Base-by-base conservation (phyloP, 2,329 filamentous ascomycete genomes). In the Seiridium unicorne region DNA sequence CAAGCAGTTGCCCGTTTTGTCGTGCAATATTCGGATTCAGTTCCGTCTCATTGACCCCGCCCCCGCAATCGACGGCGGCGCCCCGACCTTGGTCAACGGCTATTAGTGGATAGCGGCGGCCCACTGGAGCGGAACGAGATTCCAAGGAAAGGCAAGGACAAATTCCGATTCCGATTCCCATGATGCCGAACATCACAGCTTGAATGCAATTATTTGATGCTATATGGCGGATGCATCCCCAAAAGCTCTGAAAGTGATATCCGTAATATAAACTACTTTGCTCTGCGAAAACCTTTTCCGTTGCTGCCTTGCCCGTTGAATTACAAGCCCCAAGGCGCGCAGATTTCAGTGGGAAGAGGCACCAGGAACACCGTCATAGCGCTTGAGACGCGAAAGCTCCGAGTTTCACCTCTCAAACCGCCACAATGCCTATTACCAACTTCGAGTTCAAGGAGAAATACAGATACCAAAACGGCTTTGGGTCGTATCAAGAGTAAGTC, bases 381-480 rank as follows among this genome's bases (percentile, higher is more conserved):
- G 49, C 18, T 38, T 38, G n/a, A 53, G 34, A 7, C 13, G 8
- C 38, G 11, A 18, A 36, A 10, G n/a, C n/a, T 9, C 4, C 10
- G 31, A 18, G 9, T 51, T 13, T 34, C 10, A 9, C 32, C 3
- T 4, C 4, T 26, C 49, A 4, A 38, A 38, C 5, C 3, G n/a
- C 2, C 38, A 55, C 35, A 26, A 77, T 77, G 74, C 74, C 74
- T 13, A 65, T 74, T 31, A 75, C 74, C 9, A 60, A 64, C 2
- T 76, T 76, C 57, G 69, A 69, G n/a, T 65, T 70, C n/a, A 63
- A 63, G 7, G 74, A 77, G 61, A 70, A 69, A 46, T 91, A 91
- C 75, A 78, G 75, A 64, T 91, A 91, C 72, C 85, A 85, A 69
- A 89, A 85, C 74, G 89, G 89, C 68, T 90, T 91, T 75, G 82